Evolutionary conservation across 306 rosid species (phyloP).

Genomic region (Castanea sativa): DNA sequence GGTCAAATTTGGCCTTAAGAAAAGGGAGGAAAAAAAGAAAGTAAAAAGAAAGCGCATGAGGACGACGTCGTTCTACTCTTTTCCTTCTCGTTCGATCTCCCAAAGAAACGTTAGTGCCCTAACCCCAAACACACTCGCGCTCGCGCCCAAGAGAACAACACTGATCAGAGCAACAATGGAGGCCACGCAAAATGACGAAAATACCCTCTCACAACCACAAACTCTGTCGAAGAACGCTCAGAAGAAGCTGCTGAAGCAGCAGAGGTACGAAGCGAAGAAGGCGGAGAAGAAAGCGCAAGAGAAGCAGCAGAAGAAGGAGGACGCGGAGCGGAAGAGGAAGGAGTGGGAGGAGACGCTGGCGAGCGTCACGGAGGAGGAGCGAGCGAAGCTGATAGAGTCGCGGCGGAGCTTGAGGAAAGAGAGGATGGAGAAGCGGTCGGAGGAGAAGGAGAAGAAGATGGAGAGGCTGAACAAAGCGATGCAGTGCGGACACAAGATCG

Average conservation of each 20-base stretch:
- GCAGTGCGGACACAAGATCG: slow-evolving; percentile 66
- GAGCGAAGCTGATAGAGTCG: slow-evolving; percentile 58
- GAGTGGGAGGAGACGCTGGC: slow-evolving; percentile 82
- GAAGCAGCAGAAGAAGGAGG: slow-evolving; percentile 62
- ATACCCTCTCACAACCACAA: slow-evolving; percentile 1
- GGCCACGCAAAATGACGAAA: slow-evolving; percentile 15
- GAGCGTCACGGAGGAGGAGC: slow-evolving; percentile 55
- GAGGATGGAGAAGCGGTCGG: slow-evolving; percentile 68
- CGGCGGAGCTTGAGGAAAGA: slow-evolving; percentile 64
- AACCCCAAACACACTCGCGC: neutral
- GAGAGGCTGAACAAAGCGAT: slow-evolving; percentile 53
- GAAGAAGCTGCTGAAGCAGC: slow-evolving; percentile 73
- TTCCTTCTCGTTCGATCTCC: too few species aligned
- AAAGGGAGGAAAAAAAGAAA: too few species aligned
- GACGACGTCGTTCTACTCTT: neutral
- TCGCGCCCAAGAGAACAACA: neutral
- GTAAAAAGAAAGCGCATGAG: neutral
- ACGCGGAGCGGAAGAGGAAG: slow-evolving; percentile 64
- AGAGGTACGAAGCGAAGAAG: slow-evolving; percentile 69
- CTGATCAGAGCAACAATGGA: slow-evolving; percentile 24
- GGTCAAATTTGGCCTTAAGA: too few species aligned
- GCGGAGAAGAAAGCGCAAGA: slow-evolving; percentile 75
- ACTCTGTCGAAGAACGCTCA: slow-evolving; percentile 63
- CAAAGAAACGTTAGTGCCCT: too few species aligned
- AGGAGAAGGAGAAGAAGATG: slow-evolving; percentile 53